phyloP scores from a whole-genome alignment of 768 basidiomycete genomes.

The Coprinopsis strossmayeri region DNA sequence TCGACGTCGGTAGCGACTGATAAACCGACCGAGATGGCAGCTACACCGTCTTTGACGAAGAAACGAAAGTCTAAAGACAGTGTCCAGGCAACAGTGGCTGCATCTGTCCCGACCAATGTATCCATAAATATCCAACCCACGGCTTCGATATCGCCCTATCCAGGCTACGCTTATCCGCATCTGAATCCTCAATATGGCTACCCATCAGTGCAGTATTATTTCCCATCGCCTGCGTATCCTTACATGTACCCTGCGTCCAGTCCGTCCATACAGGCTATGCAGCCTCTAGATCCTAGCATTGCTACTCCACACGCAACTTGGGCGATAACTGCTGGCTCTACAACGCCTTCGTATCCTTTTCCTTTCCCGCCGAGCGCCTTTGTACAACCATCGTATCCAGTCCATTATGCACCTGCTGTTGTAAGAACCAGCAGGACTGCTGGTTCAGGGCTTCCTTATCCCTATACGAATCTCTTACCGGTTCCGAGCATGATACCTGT shows the following conservation, averaged over 20 bases:
- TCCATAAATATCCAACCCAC: neutral
- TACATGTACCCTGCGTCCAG: slow-evolving; percentile 8
- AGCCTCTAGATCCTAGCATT: too few species aligned
- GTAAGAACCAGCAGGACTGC: too few species aligned
- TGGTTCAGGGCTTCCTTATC: too few species aligned
- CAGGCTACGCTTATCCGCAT: slow-evolving; percentile 5
- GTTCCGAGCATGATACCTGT: too few species aligned
- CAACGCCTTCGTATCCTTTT: too few species aligned
- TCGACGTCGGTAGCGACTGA: neutral
- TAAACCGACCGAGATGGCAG: neutral
- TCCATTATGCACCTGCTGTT: too few species aligned
- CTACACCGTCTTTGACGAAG: neutral
- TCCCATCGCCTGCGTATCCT: slow-evolving; percentile 26
- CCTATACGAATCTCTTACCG: too few species aligned
- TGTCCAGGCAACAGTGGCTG: neutral
- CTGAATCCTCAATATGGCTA: slow-evolving; percentile 12
- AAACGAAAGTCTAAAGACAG: neutral
- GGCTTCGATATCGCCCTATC: neutral
- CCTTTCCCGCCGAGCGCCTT: too few species aligned
- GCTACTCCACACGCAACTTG: too few species aligned
- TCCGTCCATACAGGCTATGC: too few species aligned
- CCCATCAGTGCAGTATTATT: slow-evolving; percentile 29
- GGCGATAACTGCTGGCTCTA: too few species aligned
- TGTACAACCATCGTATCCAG: too few species aligned
- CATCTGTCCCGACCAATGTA: neutral